Base-by-base conservation (phyloP, 148 eudicot species). In the Pouteria glomerata region DNA sequence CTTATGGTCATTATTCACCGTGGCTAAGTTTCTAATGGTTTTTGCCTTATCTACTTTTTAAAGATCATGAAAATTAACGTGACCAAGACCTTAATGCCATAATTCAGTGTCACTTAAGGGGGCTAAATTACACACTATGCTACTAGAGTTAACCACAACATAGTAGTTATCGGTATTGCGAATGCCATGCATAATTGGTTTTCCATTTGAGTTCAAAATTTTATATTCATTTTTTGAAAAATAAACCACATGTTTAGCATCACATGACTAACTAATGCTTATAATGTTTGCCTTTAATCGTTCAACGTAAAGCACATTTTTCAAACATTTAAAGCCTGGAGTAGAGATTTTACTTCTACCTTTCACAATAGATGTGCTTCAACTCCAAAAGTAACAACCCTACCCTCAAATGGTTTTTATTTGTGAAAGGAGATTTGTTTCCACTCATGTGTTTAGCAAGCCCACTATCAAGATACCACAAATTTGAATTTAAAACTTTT, bases 81-180 rank as follows among this genome's bases (percentile, higher is more conserved):
- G 62, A 30, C 62, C 62, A 0, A 57, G 7, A 0, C 35, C 16
- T 4, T 57, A 6, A 10, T 57, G 62, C 62, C 35, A 57, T 0
- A 57, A 5, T 2, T 57, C 8, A 0, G 0, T 59, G 1, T 31
- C 41, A 13, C 14, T 19, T 0, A 29, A 2, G 4, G 24, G 18
- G 12, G 26, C 12, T 7, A 14, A 53, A 15, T 13, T 1, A 26
- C 18, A 57, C 5, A 30, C 26, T 0, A 24, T 0, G 0, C 19
- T 0, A 27, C 1, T 3, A 0, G 14, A 0, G 2, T 31, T 31
- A 0, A 57, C 1, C 1, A 57, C 5, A 0, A 15, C 16, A 57
- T 57, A 57, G 4, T 33, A 26, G 5, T 57, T 57, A 12, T 57
- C 34, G 2, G 18, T 1, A 23, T 15, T 56, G 0, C 4, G 1